Percentiles rank a stretch among this genome's conserved stretches.
Conservation (phyloP, 2,329 filamentous ascomycete species). For the Fusarium chlamydosporum region DNA sequence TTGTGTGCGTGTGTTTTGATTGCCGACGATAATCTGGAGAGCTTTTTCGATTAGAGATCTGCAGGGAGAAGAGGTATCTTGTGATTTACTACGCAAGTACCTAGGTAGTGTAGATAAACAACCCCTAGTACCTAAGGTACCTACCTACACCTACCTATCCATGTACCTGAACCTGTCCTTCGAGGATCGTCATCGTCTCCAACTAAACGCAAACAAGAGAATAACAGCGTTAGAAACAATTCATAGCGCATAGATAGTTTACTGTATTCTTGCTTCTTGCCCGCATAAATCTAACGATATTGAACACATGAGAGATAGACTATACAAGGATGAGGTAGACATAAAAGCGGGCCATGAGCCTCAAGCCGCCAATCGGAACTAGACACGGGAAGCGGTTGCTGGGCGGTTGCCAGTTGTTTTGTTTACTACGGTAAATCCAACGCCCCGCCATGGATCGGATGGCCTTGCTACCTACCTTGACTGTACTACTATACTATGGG, state of each 20-base stretch:
- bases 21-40: conserved; percentile 23
- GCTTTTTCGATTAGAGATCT: conserved; percentile 17
- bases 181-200: neutral
- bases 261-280: conserved; percentile 20
- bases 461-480: neutral
- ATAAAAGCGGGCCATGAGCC: conserved; percentile 33
- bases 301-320: conserved; percentile 31
- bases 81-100: no score
- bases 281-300: conserved; percentile 27
- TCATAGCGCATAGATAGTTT: conserved; percentile 21
- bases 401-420: conserved; percentile 54
- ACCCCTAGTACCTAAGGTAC: no score
- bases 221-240: neutral
- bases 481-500: conserved; percentile 35
- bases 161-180: neutral
- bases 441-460: conserved; percentile 44
- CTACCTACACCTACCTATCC: no score
- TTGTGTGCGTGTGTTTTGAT: conserved; percentile 29
- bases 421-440: conserved; percentile 51
- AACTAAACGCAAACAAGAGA: neutral
- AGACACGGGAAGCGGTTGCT: conserved; percentile 50
- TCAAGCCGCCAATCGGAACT: conserved; percentile 46
- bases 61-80: conserved; percentile 17
- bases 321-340: conserved; percentile 39
- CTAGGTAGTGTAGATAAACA: no score